A percentile compares a stretch with the other conserved stretches of the same genome.
These are phyloP conservation scores for Solanum bulbocastanum DNA, from an alignment of 257 asterid genomes.

Conservation along the genomic window DNA sequence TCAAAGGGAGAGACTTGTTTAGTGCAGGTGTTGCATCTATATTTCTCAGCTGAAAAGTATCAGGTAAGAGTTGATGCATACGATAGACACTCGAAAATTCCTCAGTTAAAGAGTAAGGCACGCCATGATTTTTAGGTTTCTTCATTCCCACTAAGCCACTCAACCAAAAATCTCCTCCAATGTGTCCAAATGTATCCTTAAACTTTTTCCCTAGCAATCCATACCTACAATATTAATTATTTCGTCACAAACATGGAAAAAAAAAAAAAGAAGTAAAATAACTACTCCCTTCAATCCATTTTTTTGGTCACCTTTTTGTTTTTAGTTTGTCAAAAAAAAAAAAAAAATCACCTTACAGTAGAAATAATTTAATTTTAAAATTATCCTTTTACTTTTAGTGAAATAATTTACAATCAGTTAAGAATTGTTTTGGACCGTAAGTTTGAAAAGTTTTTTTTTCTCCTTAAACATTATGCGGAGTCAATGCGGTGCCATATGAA, in stretches of 20 bases:
- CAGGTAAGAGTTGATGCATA: slow-evolving; percentile 54
- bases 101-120: slow-evolving; percentile 49
- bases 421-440: no score
- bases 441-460: no score
- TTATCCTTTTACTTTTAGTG: no score
- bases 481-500: not conserved
- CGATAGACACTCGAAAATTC: slow-evolving; percentile 39
- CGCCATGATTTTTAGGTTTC: slow-evolving; percentile 36
- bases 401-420: no score
- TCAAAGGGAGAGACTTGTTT: slow-evolving; percentile 39
- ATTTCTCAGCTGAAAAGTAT: slow-evolving; percentile 30
- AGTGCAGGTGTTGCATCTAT: slow-evolving; percentile 33
- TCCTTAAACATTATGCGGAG: no score
- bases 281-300: no score
- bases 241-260: no score
- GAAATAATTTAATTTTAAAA: no score
- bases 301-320: no score
- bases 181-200: slow-evolving; percentile 46
- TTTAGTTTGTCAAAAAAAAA: no score
- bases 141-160: slow-evolving; percentile 45
- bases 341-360: no score
- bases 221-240: slow-evolving; percentile 22
- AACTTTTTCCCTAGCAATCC: slow-evolving; percentile 50
- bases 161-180: slow-evolving; percentile 16
- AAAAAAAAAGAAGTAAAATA: no score